Evolutionary conservation across 2,329 filamentous ascomycete genomes (phyloP).

Genomic region (Xylaria polymorpha): DNA sequence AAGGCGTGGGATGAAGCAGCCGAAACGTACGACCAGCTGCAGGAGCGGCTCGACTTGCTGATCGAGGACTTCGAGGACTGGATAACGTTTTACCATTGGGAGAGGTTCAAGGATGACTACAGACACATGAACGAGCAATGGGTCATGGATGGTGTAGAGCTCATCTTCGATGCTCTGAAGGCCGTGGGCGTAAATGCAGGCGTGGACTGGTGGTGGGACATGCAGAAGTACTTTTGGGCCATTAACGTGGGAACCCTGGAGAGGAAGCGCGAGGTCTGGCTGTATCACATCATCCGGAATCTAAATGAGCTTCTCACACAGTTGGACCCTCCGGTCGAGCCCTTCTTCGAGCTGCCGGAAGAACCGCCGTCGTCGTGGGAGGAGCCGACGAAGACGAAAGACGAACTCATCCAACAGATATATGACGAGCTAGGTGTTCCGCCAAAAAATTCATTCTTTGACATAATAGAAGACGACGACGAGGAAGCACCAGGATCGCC

Average conservation of each 20-base stretch:
- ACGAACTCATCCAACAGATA: not conserved
- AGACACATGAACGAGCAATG: not conserved
- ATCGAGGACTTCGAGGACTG: not conserved
- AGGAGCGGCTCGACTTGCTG: not conserved
- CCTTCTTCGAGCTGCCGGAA: conserved; percentile 14
- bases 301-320: not conserved
- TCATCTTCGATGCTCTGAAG: conserved; percentile 28
- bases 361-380: not conserved
- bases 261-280: conserved; percentile 23
- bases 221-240: conserved; percentile 20
- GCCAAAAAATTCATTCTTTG: not conserved
- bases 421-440: not conserved
- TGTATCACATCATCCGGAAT: not conserved
- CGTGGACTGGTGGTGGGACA: conserved; percentile 4
- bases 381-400: not conserved
- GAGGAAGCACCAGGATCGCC: too few species aligned
- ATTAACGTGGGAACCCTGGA: not conserved
- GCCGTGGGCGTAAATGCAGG: not conserved
- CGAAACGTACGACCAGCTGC: conserved; percentile 7
- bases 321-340: not conserved
- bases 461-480: too few species aligned
- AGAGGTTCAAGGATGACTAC: not conserved
- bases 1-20: not conserved
- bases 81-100: not conserved
- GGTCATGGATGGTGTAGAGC: not conserved